Base-by-base conservation (phyloP, 2,329 filamentous ascomycete genomes). In the Fusarium sp. region DNA sequence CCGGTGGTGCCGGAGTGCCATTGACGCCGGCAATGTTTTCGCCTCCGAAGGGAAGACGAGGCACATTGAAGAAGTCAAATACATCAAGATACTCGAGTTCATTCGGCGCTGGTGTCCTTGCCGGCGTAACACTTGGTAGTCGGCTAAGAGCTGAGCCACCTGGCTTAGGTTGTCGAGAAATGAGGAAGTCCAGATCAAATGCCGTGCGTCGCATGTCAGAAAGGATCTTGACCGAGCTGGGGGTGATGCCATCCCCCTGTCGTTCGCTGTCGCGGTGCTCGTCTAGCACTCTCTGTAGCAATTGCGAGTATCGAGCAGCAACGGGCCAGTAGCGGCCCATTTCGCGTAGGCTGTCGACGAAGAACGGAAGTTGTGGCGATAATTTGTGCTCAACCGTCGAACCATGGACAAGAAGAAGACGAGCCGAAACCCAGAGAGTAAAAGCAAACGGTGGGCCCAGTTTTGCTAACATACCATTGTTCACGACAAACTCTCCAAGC, bases 31-130 rank as follows among this genome's bases (percentile, higher is more conserved):
- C 60, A 20, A 75, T 72, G 34, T 74, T 76, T 53, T 83, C 81
- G 13, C 81, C 79, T 31, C 81, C 81, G 22, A 86, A 79, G 0
- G 88, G 86, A 24, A 97, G 82, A 18, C 94, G 85, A 1, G 95
- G 95, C 58, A 97, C 90, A 76, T 97, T 97, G 84, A 97, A 98
- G 77, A 97, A 97, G 73, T 96, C 93, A 77, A 98, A 97, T 0
- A 97, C 92, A 73, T 97, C 94, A 4, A 97, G 83, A 76, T 97
- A 97, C 77, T 97, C 95, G 5, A 97, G 83, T 75, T 97, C 94
- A 71, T 96, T 93, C 2, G 92, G 88, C 11, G 90, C 92, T 1
- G 93, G 92, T 31, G 90, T 92, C 67, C 89, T 87, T 2, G 87
- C 86, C 2, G 90, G 88, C 1, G 90, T 90, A 22, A 83, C 80